Evolutionary conservation across 805 yeast genomes (phyloP).

Genomic region (Peterozyma xylosa): DNA sequence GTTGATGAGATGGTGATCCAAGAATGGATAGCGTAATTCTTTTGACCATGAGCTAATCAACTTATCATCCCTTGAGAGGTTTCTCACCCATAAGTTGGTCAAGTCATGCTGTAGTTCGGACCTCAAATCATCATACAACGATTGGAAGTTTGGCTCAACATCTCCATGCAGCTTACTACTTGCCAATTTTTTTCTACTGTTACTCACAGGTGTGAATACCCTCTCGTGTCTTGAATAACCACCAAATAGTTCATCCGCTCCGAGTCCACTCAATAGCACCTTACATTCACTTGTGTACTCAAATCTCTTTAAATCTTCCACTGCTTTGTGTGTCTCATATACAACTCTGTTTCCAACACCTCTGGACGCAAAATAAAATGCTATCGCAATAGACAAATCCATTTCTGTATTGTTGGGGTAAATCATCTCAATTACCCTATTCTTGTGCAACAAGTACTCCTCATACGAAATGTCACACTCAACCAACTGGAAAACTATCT

Average conservation of each 20-base stretch:
- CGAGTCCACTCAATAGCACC: slow-evolving; percentile 85
- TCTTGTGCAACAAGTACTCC: slow-evolving; percentile 45
- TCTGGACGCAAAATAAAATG: slow-evolving; percentile 85
- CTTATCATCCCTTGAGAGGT: slow-evolving; percentile 87
- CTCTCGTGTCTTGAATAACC: slow-evolving; percentile 85
- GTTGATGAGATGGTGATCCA: slow-evolving; percentile 55
- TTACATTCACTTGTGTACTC: slow-evolving; percentile 46
- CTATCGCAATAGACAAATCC: slow-evolving; percentile 94
- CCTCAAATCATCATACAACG: slow-evolving; percentile 33
- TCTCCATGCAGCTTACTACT: slow-evolving; percentile 14
- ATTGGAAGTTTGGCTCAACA: not conserved
- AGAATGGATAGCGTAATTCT: slow-evolving; percentile 82
- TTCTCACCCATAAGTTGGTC: slow-evolving; percentile 65
- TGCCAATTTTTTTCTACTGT: slow-evolving; percentile 14
- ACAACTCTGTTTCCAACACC: slow-evolving; percentile 32
- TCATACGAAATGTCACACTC: slow-evolving; percentile 71
- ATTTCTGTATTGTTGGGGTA: slow-evolving; percentile 84
- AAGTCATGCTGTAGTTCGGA: slow-evolving; percentile 66
- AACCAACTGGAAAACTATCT: slow-evolving; percentile 39
- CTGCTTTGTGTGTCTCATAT: slow-evolving; percentile 9
- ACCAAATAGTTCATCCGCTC: slow-evolving; percentile 96
- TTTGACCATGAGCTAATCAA: slow-evolving; percentile 83
- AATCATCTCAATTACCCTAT: slow-evolving; percentile 57
- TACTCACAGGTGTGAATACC: slow-evolving; percentile 27
- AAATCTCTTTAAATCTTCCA: slow-evolving; percentile 9